These are phyloP conservation scores for Neopestalotiopsis sp. DNA, from an alignment of 2,329 filamentous ascomycete species.

Conservation along the genomic window DNA sequence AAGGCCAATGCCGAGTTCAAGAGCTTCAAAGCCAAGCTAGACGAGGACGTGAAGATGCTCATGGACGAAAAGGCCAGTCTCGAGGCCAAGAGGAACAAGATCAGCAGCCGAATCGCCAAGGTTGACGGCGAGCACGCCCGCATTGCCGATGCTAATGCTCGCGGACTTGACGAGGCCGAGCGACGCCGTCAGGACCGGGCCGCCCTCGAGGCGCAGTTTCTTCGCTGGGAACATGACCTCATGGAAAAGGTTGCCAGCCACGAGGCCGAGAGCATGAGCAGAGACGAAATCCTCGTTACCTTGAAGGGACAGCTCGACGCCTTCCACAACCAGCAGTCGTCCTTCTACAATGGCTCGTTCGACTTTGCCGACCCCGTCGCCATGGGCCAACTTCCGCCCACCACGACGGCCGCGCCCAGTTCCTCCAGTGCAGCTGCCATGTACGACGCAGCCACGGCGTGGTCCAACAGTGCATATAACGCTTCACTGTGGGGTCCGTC, in stretches of 20 bases:
- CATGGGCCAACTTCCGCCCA: slow-evolving; percentile 23
- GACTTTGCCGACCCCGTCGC: slow-evolving; percentile 33
- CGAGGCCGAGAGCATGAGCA: slow-evolving; percentile 41
- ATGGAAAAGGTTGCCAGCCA: slow-evolving; percentile 43
- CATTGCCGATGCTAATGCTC: slow-evolving; percentile 71
- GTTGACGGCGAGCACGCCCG: slow-evolving; percentile 74
- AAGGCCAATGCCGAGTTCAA: slow-evolving; percentile 58
- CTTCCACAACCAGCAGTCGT: slow-evolving; percentile 41
- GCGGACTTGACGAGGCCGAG: slow-evolving; percentile 68
- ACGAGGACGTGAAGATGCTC: slow-evolving; percentile 66
- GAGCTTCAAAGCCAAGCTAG: slow-evolving; percentile 63
- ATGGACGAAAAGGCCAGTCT: slow-evolving; percentile 68
- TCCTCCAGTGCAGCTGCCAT: slow-evolving; percentile 23
- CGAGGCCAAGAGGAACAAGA: slow-evolving; percentile 74
- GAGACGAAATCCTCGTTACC: slow-evolving; percentile 44
- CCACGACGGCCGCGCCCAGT: slow-evolving; percentile 12
- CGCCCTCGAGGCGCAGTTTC: slow-evolving; percentile 51
- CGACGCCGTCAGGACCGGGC: slow-evolving; percentile 58
- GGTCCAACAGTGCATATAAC: slow-evolving; percentile 39
- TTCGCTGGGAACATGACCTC: slow-evolving; percentile 50
- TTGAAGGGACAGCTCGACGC: slow-evolving; percentile 45
- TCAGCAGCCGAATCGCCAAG: slow-evolving; percentile 72
- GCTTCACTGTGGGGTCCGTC: slow-evolving; percentile 37
- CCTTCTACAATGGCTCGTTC: slow-evolving; percentile 37
- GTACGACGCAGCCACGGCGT: slow-evolving; percentile 35